Conservation (phyloP, 139 green algal genomes). For the Microglena sp. region DNA sequence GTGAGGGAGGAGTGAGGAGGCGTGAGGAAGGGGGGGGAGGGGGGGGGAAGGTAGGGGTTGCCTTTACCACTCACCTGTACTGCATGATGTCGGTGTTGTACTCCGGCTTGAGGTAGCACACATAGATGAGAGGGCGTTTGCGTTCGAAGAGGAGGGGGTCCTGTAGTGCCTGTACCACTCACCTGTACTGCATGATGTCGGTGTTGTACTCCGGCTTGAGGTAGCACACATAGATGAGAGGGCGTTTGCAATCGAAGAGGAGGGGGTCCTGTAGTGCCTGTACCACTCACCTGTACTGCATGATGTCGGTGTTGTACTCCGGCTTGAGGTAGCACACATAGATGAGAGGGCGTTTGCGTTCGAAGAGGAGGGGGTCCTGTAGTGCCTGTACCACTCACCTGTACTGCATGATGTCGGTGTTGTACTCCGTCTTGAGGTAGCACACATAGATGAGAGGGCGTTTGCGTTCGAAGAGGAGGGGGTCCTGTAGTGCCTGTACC, state of each 20-base stretch:
- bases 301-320: slow-evolving; percentile 28
- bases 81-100: slow-evolving; percentile 40
- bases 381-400: too few relatives aligned
- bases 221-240: slow-evolving; percentile 51
- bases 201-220: slow-evolving; percentile 27
- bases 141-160: too few relatives aligned
- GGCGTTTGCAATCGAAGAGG: too few relatives aligned
- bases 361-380: too few relatives aligned
- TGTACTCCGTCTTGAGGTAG: too few relatives aligned
- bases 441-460: too few relatives aligned
- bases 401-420: too few relatives aligned
- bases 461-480: too few relatives aligned
- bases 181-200: slow-evolving; percentile 38
- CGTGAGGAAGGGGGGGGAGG: background rate
- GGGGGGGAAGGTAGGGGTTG: background rate
- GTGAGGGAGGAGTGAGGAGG: background rate
- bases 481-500: too few relatives aligned
- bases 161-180: too few relatives aligned
- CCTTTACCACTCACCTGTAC: slow-evolving; percentile 13
- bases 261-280: too few relatives aligned
- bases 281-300: slow-evolving; percentile 36
- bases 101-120: slow-evolving; percentile 38
- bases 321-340: slow-evolving; percentile 46
- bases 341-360: slow-evolving; percentile 34
- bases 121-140: slow-evolving; percentile 39